Conservation (phyloP, 23 red algal species). For the Gracilariopsis chorda region DNA sequence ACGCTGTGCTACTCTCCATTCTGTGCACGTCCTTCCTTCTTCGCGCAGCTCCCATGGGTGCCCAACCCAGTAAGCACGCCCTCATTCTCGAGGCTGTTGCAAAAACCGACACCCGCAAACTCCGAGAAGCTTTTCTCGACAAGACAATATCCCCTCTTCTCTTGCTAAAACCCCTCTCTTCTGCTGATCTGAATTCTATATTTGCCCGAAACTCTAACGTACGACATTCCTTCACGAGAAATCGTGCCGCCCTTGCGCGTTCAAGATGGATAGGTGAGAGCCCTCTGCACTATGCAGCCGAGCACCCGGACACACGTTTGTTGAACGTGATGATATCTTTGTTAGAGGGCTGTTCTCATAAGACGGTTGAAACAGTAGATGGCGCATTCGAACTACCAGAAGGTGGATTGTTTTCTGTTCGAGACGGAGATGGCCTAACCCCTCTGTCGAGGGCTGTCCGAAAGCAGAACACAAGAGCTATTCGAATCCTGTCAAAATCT, state of each 20-base stretch:
- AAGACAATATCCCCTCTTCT: not conserved
- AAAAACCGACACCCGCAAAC: slow-evolving; percentile 38
- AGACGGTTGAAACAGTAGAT: not conserved
- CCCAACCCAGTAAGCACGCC: slow-evolving; percentile 36
- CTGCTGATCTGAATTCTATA: not conserved
- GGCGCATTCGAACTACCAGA: slow-evolving; percentile 1
- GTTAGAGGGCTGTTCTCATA: not conserved
- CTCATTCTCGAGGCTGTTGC: slow-evolving; percentile 32
- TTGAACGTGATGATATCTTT: slow-evolving; percentile 11
- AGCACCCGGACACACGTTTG: slow-evolving; percentile 10
- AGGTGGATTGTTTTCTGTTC: slow-evolving; percentile 7
- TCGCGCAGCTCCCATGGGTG: slow-evolving; percentile 46
- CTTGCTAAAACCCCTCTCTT: slow-evolving; percentile 20
- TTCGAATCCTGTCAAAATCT: slow-evolving; percentile 5
- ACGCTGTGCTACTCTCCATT: not conserved
- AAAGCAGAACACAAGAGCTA: not conserved
- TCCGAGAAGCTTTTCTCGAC: slow-evolving; percentile 11
- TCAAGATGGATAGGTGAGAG: slow-evolving; percentile 22
- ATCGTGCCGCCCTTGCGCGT: not conserved
- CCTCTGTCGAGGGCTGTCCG: slow-evolving; percentile 19
- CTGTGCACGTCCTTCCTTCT: not conserved
- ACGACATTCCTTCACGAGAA: not conserved
- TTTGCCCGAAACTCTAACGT: not conserved
- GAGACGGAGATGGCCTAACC: slow-evolving; percentile 12
- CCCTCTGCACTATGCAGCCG: slow-evolving; percentile 16